A percentile compares a stretch with the other conserved stretches of the same genome.
phyloP scores from a whole-genome alignment of 352 stramenopile species.

The Peronosclerospora sorghi region DNA sequence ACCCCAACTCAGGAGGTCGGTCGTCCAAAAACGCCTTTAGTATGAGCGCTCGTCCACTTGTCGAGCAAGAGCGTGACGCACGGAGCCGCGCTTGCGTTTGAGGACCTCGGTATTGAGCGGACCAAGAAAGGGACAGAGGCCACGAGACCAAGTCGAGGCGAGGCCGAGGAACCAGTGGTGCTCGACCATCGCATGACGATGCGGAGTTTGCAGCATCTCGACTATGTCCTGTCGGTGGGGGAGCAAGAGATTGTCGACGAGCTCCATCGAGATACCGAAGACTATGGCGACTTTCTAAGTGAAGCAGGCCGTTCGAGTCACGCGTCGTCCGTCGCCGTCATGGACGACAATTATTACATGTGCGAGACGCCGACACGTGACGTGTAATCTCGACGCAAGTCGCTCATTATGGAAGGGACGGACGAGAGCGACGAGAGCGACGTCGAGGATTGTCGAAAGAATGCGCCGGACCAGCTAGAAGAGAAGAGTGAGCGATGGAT shows the following conservation, averaged over 20 bases:
- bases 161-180: conserved; percentile 31
- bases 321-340: conserved; percentile 41
- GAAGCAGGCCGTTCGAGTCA: conserved; percentile 25
- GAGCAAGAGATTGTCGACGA: conserved; percentile 23
- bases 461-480: neutral
- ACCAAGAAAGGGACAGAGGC: conserved; percentile 4
- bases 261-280: conserved; percentile 17
- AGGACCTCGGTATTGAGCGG: conserved; percentile 17
- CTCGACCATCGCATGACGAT: conserved; percentile 31
- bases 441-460: neutral
- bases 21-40: conserved; percentile 13
- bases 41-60: conserved; percentile 11
- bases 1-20: conserved; percentile 7
- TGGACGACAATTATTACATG: conserved; percentile 26
- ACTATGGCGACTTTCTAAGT: conserved; percentile 22
- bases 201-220: conserved; percentile 29
- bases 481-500: neutral
- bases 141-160: conserved; percentile 1
- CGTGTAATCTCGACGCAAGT: conserved; percentile 10
- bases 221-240: conserved; percentile 31
- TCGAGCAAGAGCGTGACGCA: conserved; percentile 19
- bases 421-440: conserved; percentile 12
- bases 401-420: conserved; percentile 20
- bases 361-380: conserved; percentile 19
- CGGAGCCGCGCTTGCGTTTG: conserved; percentile 38